Evolutionary conservation across 768 basidiomycete species (phyloP).

Genomic region (Pholiota microspora): DNA sequence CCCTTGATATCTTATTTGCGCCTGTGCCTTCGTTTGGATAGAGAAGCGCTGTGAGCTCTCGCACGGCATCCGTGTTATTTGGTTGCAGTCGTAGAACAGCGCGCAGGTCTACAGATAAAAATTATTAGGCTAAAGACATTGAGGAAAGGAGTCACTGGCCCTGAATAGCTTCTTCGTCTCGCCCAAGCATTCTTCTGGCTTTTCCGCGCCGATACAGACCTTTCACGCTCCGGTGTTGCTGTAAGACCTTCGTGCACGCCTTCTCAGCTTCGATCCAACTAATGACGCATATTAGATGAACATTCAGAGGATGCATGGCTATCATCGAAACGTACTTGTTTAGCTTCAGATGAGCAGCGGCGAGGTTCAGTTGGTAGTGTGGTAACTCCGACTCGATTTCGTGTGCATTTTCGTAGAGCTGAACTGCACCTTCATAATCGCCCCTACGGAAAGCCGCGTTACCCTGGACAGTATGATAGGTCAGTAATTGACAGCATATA

Average conservation of each 20-base stretch:
- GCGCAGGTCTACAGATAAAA: conserved; percentile 47
- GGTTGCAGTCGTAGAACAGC: conserved; percentile 62
- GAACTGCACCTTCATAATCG: conserved; percentile 52
- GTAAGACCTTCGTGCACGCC: conserved; percentile 63
- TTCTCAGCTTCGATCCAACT: conserved; percentile 75
- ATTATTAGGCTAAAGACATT: not conserved
- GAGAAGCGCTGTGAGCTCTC: conserved; percentile 48
- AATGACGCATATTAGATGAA: conserved; percentile 1
- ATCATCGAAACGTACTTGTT: conserved; percentile 48
- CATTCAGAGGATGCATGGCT: not conserved
- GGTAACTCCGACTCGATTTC: conserved; percentile 70
- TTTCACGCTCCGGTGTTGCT: conserved; percentile 66
- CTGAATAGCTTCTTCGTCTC: conserved; percentile 55
- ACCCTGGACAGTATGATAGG: conserved; percentile 41
- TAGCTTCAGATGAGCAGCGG: conserved; percentile 71
- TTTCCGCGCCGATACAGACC: conserved; percentile 70
- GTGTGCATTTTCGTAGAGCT: conserved; percentile 58
- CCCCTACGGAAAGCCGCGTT: conserved; percentile 68
- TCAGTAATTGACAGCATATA: not conserved
- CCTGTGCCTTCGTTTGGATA: conserved; percentile 21
- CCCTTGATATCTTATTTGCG: conserved; percentile 12
- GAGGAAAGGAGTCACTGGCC: conserved; percentile 36
- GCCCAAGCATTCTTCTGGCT: conserved; percentile 60
- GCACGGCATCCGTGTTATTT: conserved; percentile 57
- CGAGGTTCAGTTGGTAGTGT: conserved; percentile 74